Evolutionary conservation across 2,329 filamentous ascomycete species (phyloP), one percentile per base, ranked within the genome.

Genomic region (Thielaviopsis populi): DNA sequence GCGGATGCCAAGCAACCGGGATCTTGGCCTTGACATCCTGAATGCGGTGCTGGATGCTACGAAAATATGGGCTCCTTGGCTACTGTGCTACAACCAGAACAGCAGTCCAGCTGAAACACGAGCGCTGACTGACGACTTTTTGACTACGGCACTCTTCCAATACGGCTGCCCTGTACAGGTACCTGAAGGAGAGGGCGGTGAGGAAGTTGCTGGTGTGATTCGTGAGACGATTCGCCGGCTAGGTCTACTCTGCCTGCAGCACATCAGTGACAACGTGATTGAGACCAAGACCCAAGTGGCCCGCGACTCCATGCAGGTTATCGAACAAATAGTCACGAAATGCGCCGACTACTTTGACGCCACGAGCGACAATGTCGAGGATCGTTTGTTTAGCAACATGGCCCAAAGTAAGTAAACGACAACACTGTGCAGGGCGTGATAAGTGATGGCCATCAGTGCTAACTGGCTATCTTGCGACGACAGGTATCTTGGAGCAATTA

Each of bases 11-110:
- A n/a, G 33, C 22, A 22, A 48, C 11, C 50, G 22, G 8, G 17
- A 15, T 13, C 15, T 22, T 10, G 37, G 24, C 37, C 13, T 22
- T 19, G 17, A 22, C 4, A 58, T 63, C 19, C 41, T 40, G 10
- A 37, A 42, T 27, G 50, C 50, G 22, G 24, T 63, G 6, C 37
- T 63, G 4, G 24, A 67, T 8, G 67, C 69, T 3, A 69, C 75
- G 2, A 74, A 77, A 0, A 68, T 71, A n/a, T 84, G 81, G 81
- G 77, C 73, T 3, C 81, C 82, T 1, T 73, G 74, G 27, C 70
- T 83, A 27, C 71, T 84, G 40, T 76, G 74, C 7, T 79, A 77
- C 67, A 74, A 73, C 27, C 24, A 43, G 19, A 63, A 33, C 24
- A 56, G 53, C 53, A 56, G 27, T 17, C 24, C 61, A 37, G 48